Conservation (phyloP, 352 stramenopile species). For the Pythium biforme region DNA sequence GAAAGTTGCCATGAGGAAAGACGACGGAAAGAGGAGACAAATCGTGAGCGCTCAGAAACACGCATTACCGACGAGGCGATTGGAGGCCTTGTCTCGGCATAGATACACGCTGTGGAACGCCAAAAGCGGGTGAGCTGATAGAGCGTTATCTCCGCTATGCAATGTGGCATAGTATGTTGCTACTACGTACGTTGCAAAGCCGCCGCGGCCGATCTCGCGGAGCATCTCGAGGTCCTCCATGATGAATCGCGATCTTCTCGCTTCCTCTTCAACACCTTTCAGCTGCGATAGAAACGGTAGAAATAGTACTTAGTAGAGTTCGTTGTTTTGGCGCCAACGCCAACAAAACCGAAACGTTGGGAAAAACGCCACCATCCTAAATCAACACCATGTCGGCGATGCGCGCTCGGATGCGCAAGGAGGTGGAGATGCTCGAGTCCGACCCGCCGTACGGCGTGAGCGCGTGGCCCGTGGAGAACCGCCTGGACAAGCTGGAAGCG, state of each 20-base stretch:
- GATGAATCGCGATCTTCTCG: neutral
- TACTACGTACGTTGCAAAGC: constrained; percentile 50
- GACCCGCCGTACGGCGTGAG: constrained; percentile 76
- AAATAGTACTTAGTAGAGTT: constrained; percentile 11
- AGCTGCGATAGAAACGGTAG: constrained; percentile 10
- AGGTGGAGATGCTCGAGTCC: constrained; percentile 81
- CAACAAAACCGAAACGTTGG: constrained; percentile 3
- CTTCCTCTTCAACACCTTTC: constrained; percentile 7
- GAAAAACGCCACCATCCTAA: no score
- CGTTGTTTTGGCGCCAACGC: constrained; percentile 13
- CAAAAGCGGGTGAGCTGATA: neutral
- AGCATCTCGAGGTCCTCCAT: constrained; percentile 58
- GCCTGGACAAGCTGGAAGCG: constrained; percentile 71
- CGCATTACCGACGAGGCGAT: constrained; percentile 32
- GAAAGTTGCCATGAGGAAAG: neutral
- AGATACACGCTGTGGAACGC: constrained; percentile 41
- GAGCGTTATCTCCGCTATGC: neutral
- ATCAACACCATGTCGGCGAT: constrained; percentile 58
- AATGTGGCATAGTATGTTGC: neutral
- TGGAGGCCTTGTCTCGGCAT: constrained; percentile 31
- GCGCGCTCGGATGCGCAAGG: constrained; percentile 76
- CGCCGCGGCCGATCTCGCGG: constrained; percentile 53
- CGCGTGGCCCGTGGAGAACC: constrained; percentile 74
- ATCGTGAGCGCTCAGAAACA: neutral
- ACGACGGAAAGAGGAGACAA: neutral